Evolutionary conservation across 23 red algal genomes (phyloP), one percentile per base, ranked within the genome.

Genomic region (Chondrus crispus): DNA sequence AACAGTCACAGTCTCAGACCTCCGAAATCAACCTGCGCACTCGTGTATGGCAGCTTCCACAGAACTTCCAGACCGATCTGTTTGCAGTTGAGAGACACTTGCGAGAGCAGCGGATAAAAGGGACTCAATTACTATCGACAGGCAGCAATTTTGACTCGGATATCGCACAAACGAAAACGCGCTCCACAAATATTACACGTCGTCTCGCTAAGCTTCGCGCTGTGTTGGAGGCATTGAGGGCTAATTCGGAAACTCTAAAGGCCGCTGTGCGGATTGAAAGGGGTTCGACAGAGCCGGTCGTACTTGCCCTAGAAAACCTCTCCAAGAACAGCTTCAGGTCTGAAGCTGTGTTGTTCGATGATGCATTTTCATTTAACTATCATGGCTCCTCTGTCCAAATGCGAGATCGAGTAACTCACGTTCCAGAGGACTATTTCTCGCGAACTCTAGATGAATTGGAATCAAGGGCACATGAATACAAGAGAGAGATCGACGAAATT

Each of bases 401-500:
- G 20, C 35, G 54, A 43, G 68, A 82, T 40, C 51, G 71, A 35
- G 64, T 80, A 36, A 68, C 81, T 19, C 91, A 86, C 38, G 82
- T 94, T 58, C 79, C 72, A 16, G 69, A 85, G 32, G 91, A 79
- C 16, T 94, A 87, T 55, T 86, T 87, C 49, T 55, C 19, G 47
- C 38, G 91, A 13, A 69, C 87, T 84, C 66, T 87, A 16, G 82
- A 80, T 51, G 91, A 87, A 49, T 36, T 94, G 81, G 91, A 94
- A 62, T 63, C 62, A 43, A 78, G 91, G 40, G 91, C 91, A 50
- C 55, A 70, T 29, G 77, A 73, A 41, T 94, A 94, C 74, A 94
- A 94, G 40, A 54, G 60, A 8, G 91, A 94, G 44, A 69, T 94
- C 42, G 91, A 94, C 48, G 79, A 94, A 47, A 87, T 94, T 57